Conservation (phyloP, 352 stramenopile species). For the Phytophthora boehmeriae region DNA sequence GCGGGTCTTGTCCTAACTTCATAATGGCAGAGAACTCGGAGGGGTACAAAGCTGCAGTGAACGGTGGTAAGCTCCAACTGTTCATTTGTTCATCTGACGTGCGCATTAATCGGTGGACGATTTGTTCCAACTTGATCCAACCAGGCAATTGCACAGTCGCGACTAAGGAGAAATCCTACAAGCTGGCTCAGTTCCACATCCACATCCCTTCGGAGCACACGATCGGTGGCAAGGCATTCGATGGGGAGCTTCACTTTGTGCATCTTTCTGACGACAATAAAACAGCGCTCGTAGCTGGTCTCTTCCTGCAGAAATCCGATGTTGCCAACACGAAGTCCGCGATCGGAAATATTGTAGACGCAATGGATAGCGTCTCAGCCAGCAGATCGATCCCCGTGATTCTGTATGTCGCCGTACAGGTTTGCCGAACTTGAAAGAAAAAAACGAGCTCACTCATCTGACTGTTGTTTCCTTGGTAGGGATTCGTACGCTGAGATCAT, state of each 20-base stretch:
- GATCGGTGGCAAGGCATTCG: slow-evolving; percentile 36
- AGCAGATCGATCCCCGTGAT: slow-evolving; percentile 27
- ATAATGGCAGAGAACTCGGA: slow-evolving; percentile 24
- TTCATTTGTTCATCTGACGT: not conserved
- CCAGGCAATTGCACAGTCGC: slow-evolving; percentile 43
- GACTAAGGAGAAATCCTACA: slow-evolving; percentile 23
- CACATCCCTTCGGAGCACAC: slow-evolving; percentile 47
- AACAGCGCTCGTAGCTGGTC: slow-evolving; percentile 36
- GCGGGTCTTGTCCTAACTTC: slow-evolving; percentile 29
- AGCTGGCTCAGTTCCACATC: slow-evolving; percentile 40
- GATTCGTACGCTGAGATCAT: slow-evolving; percentile 61
- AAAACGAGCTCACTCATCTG: not conserved
- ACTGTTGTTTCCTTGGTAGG: slow-evolving; percentile 20
- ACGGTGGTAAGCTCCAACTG: slow-evolving; percentile 11
- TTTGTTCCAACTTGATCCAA: too few relatives aligned
- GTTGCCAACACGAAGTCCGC: slow-evolving; percentile 8
- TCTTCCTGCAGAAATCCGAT: slow-evolving; percentile 28
- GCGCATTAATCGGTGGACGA: not conserved
- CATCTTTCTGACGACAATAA: slow-evolving; percentile 35
- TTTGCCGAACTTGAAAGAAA: not conserved
- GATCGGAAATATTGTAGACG: slow-evolving; percentile 40
- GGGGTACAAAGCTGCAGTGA: slow-evolving; percentile 30
- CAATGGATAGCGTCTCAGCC: slow-evolving; percentile 19
- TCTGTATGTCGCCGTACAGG: slow-evolving; percentile 28
- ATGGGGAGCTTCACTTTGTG: slow-evolving; percentile 49